A percentile compares a stretch with the other conserved stretches of the same genome.
These are phyloP conservation scores for Trypanosoma caninum DNA, from an alignment of 208 protist species.

Conservation along the genomic window DNA sequence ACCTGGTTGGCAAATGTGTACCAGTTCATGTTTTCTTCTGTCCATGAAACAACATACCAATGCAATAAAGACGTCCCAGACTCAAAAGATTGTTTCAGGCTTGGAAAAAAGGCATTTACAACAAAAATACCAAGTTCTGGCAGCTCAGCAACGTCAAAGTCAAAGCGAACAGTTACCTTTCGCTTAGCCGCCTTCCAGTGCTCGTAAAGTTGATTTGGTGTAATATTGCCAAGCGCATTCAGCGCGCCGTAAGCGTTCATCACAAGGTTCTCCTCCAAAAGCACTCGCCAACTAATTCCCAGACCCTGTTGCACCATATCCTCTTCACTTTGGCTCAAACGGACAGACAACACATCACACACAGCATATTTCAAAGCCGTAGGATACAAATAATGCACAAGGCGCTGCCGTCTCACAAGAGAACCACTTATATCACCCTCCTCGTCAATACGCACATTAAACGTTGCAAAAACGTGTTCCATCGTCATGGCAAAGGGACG, in stretches of 20 bases:
- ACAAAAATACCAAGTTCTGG: slow-evolving; percentile 31
- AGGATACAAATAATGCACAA: slow-evolving; percentile 46
- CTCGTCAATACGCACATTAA: slow-evolving; percentile 35
- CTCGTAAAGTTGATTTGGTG: slow-evolving; percentile 32
- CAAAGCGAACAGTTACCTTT: slow-evolving; percentile 24
- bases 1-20: slow-evolving; percentile 29
- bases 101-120: slow-evolving; percentile 45
- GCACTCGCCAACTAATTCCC: slow-evolving; percentile 27
- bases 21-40: slow-evolving; percentile 37
- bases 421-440: slow-evolving; percentile 42
- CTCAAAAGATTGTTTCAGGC: slow-evolving; percentile 37
- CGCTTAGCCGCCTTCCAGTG: slow-evolving; percentile 20
- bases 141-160: slow-evolving; percentile 32
- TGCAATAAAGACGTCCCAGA: slow-evolving; percentile 30
- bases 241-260: slow-evolving; percentile 43
- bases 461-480: slow-evolving; percentile 28
- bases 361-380: slow-evolving; percentile 35
- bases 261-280: slow-evolving; percentile 20
- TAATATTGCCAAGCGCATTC: slow-evolving; percentile 27
- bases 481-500: slow-evolving; percentile 34
- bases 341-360: slow-evolving; percentile 28
- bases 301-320: slow-evolving; percentile 25
- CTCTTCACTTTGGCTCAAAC: slow-evolving; percentile 24
- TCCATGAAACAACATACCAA: slow-evolving; percentile 55
- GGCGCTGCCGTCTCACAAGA: slow-evolving; percentile 21